These are phyloP conservation scores for Ceratonia siliqua DNA, from an alignment of 306 rosid species.

Conservation along the genomic window DNA sequence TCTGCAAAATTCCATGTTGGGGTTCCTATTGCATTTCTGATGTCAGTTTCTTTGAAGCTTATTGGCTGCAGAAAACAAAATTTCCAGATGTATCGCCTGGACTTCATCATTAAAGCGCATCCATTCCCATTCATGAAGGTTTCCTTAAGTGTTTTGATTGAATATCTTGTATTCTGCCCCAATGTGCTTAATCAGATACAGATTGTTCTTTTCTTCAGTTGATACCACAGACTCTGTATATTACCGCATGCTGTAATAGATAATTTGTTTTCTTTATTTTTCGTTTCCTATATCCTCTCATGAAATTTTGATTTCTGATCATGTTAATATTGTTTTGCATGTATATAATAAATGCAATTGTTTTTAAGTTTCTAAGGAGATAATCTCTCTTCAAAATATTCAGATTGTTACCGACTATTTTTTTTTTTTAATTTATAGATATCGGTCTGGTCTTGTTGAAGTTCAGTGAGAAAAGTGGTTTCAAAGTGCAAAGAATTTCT, in stretches of 20 bases:
- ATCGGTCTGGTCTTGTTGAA: neutral
- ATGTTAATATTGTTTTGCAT: neutral
- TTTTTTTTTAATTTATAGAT: neutral
- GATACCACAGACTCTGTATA: conserved; percentile 25
- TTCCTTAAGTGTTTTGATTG: neutral
- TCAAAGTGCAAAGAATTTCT: too few species aligned
- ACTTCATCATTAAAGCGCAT: neutral
- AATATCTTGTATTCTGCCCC: conserved; percentile 20
- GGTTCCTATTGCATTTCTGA: conserved; percentile 16
- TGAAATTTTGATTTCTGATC: conserved; percentile 19
- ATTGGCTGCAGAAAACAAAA: conserved; percentile 12
- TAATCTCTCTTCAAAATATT: neutral
- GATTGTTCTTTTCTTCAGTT: conserved; percentile 40
- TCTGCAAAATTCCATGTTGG: neutral
- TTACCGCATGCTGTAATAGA: conserved; percentile 24
- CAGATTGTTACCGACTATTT: too few species aligned
- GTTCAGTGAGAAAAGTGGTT: neutral
- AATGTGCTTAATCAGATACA: conserved; percentile 15
- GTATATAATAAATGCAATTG: neutral
- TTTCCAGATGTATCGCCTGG: conserved; percentile 3
- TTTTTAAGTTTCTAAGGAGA: neutral
- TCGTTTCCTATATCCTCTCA: neutral
- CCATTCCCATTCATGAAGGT: neutral
- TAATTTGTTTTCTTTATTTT: conserved; percentile 7
- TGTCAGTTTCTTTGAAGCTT: neutral